Evolutionary conservation across 805 yeast species (phyloP).

Genomic region (Lipomyces yamanashiensis): DNA sequence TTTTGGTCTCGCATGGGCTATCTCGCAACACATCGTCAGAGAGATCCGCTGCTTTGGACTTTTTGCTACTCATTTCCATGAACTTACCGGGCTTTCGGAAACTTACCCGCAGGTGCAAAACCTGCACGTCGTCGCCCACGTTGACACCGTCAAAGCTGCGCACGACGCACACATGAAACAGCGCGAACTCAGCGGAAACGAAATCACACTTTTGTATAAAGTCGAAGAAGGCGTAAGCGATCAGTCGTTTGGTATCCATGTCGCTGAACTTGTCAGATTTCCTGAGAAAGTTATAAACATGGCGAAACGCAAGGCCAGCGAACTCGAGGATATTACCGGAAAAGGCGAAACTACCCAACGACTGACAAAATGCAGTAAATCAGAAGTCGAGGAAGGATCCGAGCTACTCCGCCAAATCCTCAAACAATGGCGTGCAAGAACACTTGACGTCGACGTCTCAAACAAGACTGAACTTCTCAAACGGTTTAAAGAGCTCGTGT

Average conservation of each 20-base stretch:
- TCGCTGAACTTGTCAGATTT: constrained; percentile 93
- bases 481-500: constrained; percentile 27
- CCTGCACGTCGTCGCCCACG: constrained; percentile 91
- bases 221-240: constrained; percentile 97
- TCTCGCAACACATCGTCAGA: constrained; percentile 79
- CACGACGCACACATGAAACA: constrained; percentile 41
- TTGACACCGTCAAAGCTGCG: constrained; percentile 53
- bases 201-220: constrained; percentile 84
- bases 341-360: constrained; percentile 48
- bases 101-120: constrained; percentile 67
- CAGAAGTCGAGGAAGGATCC: constrained; percentile 62
- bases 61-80: constrained; percentile 98
- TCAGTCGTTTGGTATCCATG: constrained; percentile 96
- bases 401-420: constrained; percentile 52
- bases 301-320: constrained; percentile 94
- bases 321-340: constrained; percentile 67
- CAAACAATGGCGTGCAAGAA: constrained; percentile 46
- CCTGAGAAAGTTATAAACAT: constrained; percentile 86
- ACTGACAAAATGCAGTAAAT: constrained; percentile 55
- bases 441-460: constrained; percentile 3
- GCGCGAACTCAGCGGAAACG: constrained; percentile 51
- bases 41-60: constrained; percentile 76
- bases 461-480: constrained; percentile 17
- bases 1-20: constrained; percentile 97
- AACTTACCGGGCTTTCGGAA: constrained; percentile 78